Evolutionary conservation across 73 alveolate genomes (phyloP), one percentile per base, ranked within the genome.

Genomic region (Paramecium caudatum): DNA sequence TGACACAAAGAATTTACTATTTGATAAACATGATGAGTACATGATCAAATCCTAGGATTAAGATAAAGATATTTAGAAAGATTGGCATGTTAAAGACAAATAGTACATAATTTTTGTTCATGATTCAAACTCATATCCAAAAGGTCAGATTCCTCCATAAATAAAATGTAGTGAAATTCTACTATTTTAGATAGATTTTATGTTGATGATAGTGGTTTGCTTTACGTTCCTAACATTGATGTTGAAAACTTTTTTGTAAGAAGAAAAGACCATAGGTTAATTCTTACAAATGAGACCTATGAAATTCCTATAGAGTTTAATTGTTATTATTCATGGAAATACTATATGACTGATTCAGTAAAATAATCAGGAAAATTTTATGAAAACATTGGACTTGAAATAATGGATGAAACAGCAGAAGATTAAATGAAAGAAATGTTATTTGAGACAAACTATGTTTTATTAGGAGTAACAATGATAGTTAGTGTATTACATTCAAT

Each of bases 71-170:
- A 19, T 46, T 27, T 47, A 21, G 41, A 27, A 62, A 25, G 50
- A 65, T n/a, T 32, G 34, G 83, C 93, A 94, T 82, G 91, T 90
- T 36, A 92, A 84, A 62, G 93, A 93, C 7, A 95, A 91, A 43
- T 30, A 92, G 9, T 94, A 94, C 47, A 49, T 94, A 4, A 62
- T 94, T 41, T 82, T 93, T 23, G 91, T 90, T 13, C 93, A 82
- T 36, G 99, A 95, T 61, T 25, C 82, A 21, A 87, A 88, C 8
- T 34, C 81, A 3, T 95, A 94, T 69, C 90, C 81, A 10, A 81
- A 41, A n/a, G 46, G 70, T 12, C 23, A 70, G 27, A 55, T 93
- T 15, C 97, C 97, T 23, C 96, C 96, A 12, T 96, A 95, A 74
- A 30, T 95, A 16, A 90, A 82, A 46, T 39, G 91, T 48, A 82